Percentiles rank a stretch among this genome's conserved stretches.
phyloP scores from a whole-genome alignment of 164 flowering plant species.

The Stephania japonica region DNA sequence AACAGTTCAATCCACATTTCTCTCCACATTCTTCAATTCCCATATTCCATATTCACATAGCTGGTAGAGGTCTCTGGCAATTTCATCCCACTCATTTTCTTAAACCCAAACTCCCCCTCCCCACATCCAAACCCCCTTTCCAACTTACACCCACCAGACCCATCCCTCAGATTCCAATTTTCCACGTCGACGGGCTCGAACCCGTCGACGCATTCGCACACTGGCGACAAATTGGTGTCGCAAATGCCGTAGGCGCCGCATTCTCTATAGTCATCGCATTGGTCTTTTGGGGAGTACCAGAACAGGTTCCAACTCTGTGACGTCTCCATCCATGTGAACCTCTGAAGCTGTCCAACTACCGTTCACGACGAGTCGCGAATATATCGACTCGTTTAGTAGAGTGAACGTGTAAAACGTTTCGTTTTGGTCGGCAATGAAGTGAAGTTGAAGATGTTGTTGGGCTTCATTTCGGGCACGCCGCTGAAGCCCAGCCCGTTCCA shows the following conservation, averaged over 20 bases:
- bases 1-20: conserved; percentile 21
- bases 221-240: conserved; percentile 6
- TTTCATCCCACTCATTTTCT: conserved; percentile 11
- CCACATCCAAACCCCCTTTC: conserved; percentile 9
- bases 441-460: background rate
- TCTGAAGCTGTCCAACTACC: conserved; percentile 6
- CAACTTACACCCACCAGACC: conserved; percentile 23
- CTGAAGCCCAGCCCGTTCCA: conserved; percentile 44
- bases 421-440: background rate
- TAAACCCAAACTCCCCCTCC: conserved; percentile 16
- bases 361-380: conserved; percentile 9
- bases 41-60: conserved; percentile 5
- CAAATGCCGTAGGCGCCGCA: conserved; percentile 30
- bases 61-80: conserved; percentile 17
- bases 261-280: conserved; percentile 16
- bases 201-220: conserved; percentile 25
- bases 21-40: conserved; percentile 18
- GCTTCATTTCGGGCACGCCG: conserved; percentile 15
- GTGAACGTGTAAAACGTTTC: conserved; percentile 9
- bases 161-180: conserved; percentile 14
- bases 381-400: background rate
- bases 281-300: conserved; percentile 7
- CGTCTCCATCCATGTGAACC: conserved; percentile 16
- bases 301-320: conserved; percentile 11
- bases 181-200: conserved; percentile 16